phyloP scores from a whole-genome alignment of 306 rosid species.

The Prunus mume region DNA sequence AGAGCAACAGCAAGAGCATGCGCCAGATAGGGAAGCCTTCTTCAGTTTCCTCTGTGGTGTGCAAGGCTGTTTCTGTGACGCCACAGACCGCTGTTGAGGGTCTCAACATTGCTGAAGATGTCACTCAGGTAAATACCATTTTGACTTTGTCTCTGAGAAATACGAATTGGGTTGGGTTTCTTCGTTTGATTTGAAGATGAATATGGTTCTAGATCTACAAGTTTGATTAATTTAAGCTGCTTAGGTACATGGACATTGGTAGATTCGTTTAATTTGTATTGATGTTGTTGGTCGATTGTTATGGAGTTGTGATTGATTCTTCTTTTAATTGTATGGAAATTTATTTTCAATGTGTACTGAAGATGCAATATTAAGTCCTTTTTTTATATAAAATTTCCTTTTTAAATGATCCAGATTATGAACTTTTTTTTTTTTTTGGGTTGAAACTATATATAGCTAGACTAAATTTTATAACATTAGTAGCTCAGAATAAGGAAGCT shows the following conservation, averaged over 20 bases:
- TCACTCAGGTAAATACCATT: slow-evolving; percentile 47
- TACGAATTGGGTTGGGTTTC: not conserved
- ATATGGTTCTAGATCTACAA: not conserved
- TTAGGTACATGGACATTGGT: not conserved
- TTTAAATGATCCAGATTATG: not conserved
- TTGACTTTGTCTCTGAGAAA: not conserved
- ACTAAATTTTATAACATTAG: not conserved
- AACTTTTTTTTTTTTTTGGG: not conserved
- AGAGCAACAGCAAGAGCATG: not conserved
- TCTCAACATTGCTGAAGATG: slow-evolving; percentile 90
- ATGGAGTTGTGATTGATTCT: not conserved
- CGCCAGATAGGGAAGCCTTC: slow-evolving; percentile 7
- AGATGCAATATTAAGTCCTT: not conserved
- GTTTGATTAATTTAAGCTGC: not conserved
- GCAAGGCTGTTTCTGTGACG: slow-evolving; percentile 67
- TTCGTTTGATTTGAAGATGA: not conserved
- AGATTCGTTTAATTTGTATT: not conserved
- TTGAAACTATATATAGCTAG: not conserved
- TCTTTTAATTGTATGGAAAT: not conserved
- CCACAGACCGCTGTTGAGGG: slow-evolving; percentile 62
- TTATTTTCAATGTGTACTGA: not conserved
- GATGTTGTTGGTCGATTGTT: not conserved
- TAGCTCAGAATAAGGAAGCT: not conserved
- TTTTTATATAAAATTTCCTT: not conserved
- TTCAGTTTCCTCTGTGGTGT: slow-evolving; percentile 37